Base-by-base conservation (phyloP, 371 early-diverging fungal species). In the Haplosporangium sp. region DNA sequence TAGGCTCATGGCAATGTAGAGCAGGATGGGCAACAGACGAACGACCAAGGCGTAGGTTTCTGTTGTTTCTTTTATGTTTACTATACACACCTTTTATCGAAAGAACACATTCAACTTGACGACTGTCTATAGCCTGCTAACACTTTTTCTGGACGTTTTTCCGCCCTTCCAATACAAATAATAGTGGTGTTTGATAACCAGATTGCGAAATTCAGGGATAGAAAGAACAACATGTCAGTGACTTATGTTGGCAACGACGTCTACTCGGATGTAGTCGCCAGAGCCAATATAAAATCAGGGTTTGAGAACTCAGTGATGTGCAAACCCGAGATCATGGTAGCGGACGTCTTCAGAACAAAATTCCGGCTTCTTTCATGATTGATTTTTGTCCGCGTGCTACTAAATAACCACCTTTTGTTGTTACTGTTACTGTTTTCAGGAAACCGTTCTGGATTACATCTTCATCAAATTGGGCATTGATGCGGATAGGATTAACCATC, bases 21-120 rank as follows among this genome's bases (percentile, higher is more conserved):
- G 95, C 93, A 36, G 96, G 96, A 18, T 95, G 95, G 95, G 90
- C 93, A 10, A 83, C 83, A 1, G 93, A 93, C 60, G 64, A 71
- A 2, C 63, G 64, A 11, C 93, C 93, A 9, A 69, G 87, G 59
- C 65, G 93, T 93, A 87, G 62, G 85, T 81, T 20, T 14, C 1
- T 3, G 3, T 11, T 46, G 46, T 46, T n/a, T 46, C 46, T 14
- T 29, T 29, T 29, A 29, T 29, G 29, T 29, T 29, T 29, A 29
- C 29, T 29, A 29, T 29, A 29, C 29, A 29, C 4, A 29, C 29
- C 29, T 29, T 29, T 36, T 13, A 29, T 18, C 10, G 3, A 16
- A 13, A 62, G 20, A 38, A 23, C 13, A 42, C 8, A 43, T 29
- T 9, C n/a, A 5, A 9, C 29, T 9, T 43, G n/a, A 14, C 5